phyloP scores from a whole-genome alignment of 2,329 filamentous ascomycete species.

The Beauveria sp. region DNA sequence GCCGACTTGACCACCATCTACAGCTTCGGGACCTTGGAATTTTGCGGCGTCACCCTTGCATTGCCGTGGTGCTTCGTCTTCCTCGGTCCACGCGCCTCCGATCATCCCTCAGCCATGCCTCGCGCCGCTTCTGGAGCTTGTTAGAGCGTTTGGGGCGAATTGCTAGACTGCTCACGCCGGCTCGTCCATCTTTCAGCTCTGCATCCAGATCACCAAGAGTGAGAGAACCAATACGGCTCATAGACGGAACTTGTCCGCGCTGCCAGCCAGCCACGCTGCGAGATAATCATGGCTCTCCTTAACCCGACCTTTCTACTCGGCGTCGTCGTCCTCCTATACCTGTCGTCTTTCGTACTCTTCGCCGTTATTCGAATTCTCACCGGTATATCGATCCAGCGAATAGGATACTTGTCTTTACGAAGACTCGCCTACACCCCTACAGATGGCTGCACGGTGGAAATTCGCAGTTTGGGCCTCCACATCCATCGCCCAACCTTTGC shows the following conservation, averaged over 20 bases:
- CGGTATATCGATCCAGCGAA: constrained; percentile 88
- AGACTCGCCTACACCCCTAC: constrained; percentile 83
- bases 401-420: constrained; percentile 87
- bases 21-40: background rate
- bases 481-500: constrained; percentile 93
- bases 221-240: background rate
- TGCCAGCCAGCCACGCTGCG: background rate
- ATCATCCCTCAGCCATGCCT: constrained; percentile 1
- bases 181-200: background rate
- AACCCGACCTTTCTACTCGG: constrained; percentile 80
- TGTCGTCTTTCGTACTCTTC: constrained; percentile 88
- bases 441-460: constrained; percentile 83
- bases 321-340: constrained; percentile 75
- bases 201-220: background rate
- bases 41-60: too few relatives aligned
- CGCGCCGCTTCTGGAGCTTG: background rate
- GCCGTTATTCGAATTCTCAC: constrained; percentile 88
- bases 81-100: background rate
- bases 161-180: background rate
- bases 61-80: background rate
- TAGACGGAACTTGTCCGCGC: background rate
- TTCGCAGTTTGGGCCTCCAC: constrained; percentile 79
- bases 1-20: background rate
- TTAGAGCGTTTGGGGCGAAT: background rate
- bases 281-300: constrained; percentile 50